Percentiles rank a stretch among this genome's conserved stretches.
Conservation (phyloP, 2,329 filamentous ascomycete genomes). For the Aspergillus spinulosporus region DNA sequence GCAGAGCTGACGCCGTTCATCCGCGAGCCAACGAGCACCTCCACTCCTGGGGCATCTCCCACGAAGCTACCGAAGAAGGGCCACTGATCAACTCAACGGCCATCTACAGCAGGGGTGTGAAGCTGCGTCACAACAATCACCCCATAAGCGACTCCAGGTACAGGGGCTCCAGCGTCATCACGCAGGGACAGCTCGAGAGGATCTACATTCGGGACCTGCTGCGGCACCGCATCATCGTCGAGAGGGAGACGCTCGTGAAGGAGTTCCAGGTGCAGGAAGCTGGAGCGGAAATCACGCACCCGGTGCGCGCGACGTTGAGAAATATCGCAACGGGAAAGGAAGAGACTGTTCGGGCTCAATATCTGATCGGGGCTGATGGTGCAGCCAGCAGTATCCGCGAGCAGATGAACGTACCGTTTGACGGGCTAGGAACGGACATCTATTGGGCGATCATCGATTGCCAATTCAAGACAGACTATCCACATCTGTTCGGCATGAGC, state of each 20-base stretch:
- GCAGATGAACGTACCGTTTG: background rate
- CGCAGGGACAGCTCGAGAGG: background rate
- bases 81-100: conserved; percentile 7
- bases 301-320: background rate
- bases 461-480: conserved; percentile 2
- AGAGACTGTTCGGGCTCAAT: background rate
- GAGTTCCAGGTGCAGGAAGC: background rate
- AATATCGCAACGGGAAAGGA: background rate
- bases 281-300: background rate
- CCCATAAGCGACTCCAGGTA: background rate
- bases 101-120: conserved; percentile 2
- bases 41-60: conserved; percentile 2
- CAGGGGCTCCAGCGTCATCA: background rate
- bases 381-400: background rate
- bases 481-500: background rate
- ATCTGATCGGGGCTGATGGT: background rate
- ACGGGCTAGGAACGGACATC: background rate
- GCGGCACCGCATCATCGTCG: background rate
- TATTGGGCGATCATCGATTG: conserved; percentile 8
- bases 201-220: background rate
- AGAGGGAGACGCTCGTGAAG: background rate
- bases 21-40: conserved; percentile 9
- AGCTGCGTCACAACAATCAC: background rate
- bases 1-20: conserved; percentile 11
- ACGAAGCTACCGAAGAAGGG: conserved; percentile 9